Evolutionary conservation across 2,329 filamentous ascomycete species (phyloP), one percentile per base, ranked within the genome.

Genomic region (Venturia asperata): DNA sequence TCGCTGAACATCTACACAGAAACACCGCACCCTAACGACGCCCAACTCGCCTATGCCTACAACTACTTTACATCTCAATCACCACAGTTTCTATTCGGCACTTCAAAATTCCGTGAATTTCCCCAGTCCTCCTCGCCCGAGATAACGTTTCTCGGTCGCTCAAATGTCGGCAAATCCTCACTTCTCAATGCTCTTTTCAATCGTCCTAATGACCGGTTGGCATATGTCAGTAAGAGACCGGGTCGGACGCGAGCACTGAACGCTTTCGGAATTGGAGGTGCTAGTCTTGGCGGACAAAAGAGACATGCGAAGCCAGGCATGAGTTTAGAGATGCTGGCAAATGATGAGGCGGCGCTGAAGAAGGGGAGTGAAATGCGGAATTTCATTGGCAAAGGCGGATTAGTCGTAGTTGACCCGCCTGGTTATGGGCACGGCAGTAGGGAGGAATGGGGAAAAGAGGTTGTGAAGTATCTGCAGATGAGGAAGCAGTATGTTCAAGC

Each of bases 331-430:
- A 62, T 62, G 47, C 37, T 62, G 21, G 47, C 56, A 21, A 24
- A 62, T 61, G 55, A 61, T 27, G 60, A 30, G n/a, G 67, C 47
- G 67, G 68, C 60, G 58, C 43, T 65, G 55, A 63, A 64, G 43
- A 64, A 65, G 52, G 34, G 30, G 43, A 49, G 65, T 56, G 69
- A 67, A 58, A 72, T 78, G 66, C 72, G 80, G 77, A 68, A 61
- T 72, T 37, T 75, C 76, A 67, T 77, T 10, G 76, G 76, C 0
- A 65, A 68, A 0, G 75, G 77, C 0, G 78, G 77, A 0, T 71
- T 88, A 37, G 81, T 86, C 0, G 79, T 91, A 42, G 78, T 90
- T 24, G 87, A 91, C 73, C 88, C 88, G 82, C 88, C 87, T 0
- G 87, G 87, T 0, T 90, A 90, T 71, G 87, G 87, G 4, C 81